These are phyloP conservation scores for Cardamine chenopodiifolia DNA, from an alignment of 345 rosid genomes.

Conservation along the genomic window DNA sequence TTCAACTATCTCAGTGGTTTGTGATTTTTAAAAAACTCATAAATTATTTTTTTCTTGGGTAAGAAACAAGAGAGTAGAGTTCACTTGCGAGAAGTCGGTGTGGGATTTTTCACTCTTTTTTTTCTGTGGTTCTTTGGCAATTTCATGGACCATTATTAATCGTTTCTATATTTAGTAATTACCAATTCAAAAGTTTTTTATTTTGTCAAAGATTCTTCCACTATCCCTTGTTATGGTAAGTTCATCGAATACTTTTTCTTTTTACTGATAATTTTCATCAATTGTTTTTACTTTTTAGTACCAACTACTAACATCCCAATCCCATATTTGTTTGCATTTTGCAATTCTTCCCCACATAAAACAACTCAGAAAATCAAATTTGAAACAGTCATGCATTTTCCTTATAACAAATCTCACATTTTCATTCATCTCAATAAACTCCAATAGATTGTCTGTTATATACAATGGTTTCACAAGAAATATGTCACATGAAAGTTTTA, in stretches of 20 bases:
- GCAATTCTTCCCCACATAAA: not conserved
- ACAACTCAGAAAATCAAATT: not conserved
- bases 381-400: not conserved
- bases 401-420: not conserved
- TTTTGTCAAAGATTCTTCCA: slow-evolving; percentile 23
- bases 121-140: slow-evolving; percentile 3
- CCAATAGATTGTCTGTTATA: not conserved
- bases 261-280: not conserved
- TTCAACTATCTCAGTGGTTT: not conserved
- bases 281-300: not conserved
- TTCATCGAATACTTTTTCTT: not conserved
- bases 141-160: slow-evolving; percentile 12
- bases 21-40: not conserved
- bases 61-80: slow-evolving; percentile 19
- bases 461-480: not conserved
- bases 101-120: not conserved
- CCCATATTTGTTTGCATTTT: not conserved
- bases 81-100: slow-evolving; percentile 10
- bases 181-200: not conserved
- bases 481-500: too few relatives aligned
- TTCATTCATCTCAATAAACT: not conserved
- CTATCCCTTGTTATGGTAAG: not conserved
- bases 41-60: not conserved
- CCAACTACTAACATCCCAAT: not conserved
- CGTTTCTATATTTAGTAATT: slow-evolving; percentile 11